These are phyloP conservation scores for Phytophthora podocarpi DNA, from an alignment of 352 stramenopile genomes.

Conservation along the genomic window DNA sequence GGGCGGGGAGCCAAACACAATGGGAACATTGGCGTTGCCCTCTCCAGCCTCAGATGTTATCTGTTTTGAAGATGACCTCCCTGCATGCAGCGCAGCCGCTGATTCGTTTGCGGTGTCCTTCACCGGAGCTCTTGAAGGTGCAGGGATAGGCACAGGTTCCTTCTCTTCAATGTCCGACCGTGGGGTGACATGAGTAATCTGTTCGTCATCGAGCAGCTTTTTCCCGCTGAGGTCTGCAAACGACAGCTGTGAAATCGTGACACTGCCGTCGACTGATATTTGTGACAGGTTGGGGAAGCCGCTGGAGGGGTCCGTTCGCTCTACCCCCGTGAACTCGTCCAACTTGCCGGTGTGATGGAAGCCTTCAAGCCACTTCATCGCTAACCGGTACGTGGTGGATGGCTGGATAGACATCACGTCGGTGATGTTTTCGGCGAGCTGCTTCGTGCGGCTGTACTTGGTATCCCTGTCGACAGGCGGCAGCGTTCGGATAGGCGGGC, in stretches of 20 bases:
- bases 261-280: not conserved
- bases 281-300: slow-evolving; percentile 2
- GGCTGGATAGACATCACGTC: slow-evolving; percentile 9
- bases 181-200: too few relatives aligned
- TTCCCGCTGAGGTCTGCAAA: not conserved
- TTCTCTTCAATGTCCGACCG: too few relatives aligned
- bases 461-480: not conserved
- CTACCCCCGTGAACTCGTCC: not conserved
- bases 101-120: too few relatives aligned
- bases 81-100: too few relatives aligned
- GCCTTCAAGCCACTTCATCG: slow-evolving; percentile 2
- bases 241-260: not conserved
- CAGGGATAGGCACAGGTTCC: too few relatives aligned
- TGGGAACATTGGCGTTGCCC: too few relatives aligned
- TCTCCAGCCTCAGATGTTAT: too few relatives aligned
- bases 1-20: too few relatives aligned
- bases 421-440: slow-evolving; percentile 10
- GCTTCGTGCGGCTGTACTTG: slow-evolving; percentile 7
- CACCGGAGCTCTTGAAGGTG: too few relatives aligned
- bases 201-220: not conserved
- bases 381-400: not conserved
- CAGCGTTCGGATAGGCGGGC: not conserved
- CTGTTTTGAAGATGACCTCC: too few relatives aligned
- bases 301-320: not conserved
- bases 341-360: slow-evolving; percentile 7